phyloP scores from a whole-genome alignment of 345 rosid genomes.

The Adansonia digitata region DNA sequence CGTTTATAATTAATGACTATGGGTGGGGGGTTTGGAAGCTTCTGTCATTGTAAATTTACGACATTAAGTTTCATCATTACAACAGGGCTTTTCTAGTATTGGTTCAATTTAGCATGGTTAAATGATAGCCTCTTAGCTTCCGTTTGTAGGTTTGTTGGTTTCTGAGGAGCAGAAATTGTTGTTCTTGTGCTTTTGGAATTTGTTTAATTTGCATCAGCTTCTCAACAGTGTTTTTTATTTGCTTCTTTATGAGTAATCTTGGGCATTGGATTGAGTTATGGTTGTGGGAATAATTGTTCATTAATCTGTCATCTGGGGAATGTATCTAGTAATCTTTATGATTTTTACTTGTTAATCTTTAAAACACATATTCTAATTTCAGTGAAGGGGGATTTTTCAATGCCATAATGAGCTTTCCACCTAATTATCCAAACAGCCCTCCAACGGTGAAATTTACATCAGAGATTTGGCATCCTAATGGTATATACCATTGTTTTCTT shows the following conservation, averaged over 20 bases:
- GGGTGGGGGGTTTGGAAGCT: background rate
- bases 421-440: constrained; percentile 84
- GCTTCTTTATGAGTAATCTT: background rate
- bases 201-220: background rate
- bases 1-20: background rate
- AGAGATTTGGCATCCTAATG: constrained; percentile 99
- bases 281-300: background rate
- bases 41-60: background rate
- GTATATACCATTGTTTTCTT: constrained; percentile 34
- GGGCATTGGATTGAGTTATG: background rate
- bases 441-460: constrained; percentile 85
- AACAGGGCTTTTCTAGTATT: background rate
- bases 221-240: background rate
- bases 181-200: background rate
- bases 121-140: background rate
- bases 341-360: background rate
- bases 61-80: background rate
- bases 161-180: background rate
- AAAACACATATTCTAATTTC: constrained; percentile 13
- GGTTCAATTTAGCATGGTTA: background rate
- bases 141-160: background rate
- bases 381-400: constrained; percentile 98
- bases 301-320: background rate
- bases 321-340: background rate
- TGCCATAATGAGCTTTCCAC: constrained; percentile 89